Conservation (phyloP, 805 yeast genomes). For the Candida corydali region DNA sequence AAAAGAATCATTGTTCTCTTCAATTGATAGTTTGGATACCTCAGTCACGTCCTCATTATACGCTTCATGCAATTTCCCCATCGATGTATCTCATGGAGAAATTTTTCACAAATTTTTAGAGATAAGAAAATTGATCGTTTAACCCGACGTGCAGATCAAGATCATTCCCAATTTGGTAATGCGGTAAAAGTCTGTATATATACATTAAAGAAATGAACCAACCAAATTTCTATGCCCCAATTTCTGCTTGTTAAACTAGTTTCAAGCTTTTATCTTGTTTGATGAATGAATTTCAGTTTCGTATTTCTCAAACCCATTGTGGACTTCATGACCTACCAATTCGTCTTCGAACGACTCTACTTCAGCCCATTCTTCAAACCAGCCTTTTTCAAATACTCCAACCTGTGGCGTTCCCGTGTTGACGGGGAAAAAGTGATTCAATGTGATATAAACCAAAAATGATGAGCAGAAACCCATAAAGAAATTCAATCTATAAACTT, state of each 20-base stretch:
- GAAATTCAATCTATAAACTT: constrained; percentile 69
- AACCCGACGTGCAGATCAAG: too few relatives aligned
- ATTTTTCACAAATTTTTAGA: too few relatives aligned
- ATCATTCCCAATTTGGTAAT: too few relatives aligned
- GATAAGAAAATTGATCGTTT: background rate
- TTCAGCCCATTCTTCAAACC: constrained; percentile 60
- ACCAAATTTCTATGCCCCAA: too few relatives aligned
- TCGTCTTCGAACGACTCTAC: constrained; percentile 59
- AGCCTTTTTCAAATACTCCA: constrained; percentile 46
- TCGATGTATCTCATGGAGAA: too few relatives aligned
- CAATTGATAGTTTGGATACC: background rate
- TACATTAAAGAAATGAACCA: background rate
- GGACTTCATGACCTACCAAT: constrained; percentile 25
- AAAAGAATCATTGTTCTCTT: background rate
- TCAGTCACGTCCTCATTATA: background rate
- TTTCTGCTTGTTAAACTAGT: background rate
- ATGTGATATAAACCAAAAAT: constrained; percentile 47
- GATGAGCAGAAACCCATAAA: constrained; percentile 70
- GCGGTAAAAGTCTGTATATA: background rate
- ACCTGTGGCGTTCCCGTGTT: constrained; percentile 27
- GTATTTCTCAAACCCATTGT: constrained; percentile 14
- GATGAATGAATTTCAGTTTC: background rate
- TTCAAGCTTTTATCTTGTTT: background rate
- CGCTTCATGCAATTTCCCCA: background rate
- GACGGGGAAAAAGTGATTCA: constrained; percentile 53